Evolutionary conservation across 2,329 filamentous ascomycete species (phyloP).

Genomic region (Xylaria arbuscula): DNA sequence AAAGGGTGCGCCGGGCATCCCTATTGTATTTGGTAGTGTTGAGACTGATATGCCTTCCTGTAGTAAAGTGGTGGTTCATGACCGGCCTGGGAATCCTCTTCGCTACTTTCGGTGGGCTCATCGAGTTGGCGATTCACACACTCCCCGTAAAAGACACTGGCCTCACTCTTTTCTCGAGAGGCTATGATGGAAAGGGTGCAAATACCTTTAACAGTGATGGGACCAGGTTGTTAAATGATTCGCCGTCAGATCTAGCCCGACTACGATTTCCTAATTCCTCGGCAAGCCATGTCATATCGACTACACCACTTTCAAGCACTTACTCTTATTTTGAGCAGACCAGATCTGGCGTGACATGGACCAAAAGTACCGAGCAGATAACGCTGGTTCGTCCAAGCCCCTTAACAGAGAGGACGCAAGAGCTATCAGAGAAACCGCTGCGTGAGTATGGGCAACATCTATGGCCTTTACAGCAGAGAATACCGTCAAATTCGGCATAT

Average conservation of each 20-base stretch:
- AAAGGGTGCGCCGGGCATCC: not conserved
- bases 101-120: slow-evolving; percentile 24
- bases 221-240: no score
- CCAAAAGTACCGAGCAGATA: no score
- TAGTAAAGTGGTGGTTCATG: slow-evolving; percentile 28
- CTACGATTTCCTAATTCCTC: no score
- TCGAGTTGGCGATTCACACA: slow-evolving; percentile 27
- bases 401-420: slow-evolving; percentile 7
- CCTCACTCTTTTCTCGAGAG: slow-evolving; percentile 23
- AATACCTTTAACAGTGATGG: no score
- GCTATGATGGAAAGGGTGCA: slow-evolving; percentile 5
- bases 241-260: no score
- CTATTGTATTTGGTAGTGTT: slow-evolving; percentile 8
- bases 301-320: no score
- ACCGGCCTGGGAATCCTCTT: slow-evolving; percentile 22
- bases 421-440: slow-evolving; percentile 18
- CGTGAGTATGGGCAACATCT: slow-evolving; percentile 23
- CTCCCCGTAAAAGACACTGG: slow-evolving; percentile 21
- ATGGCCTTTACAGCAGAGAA: slow-evolving; percentile 22
- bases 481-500: slow-evolving; percentile 15
- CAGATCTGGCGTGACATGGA: not conserved
- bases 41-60: slow-evolving; percentile 17
- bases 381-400: slow-evolving; percentile 7
- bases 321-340: no score
- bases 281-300: no score